Evolutionary conservation across 2,329 filamentous ascomycete genomes (phyloP), one percentile per base, ranked within the genome.

Genomic region (Calonectria montana): DNA sequence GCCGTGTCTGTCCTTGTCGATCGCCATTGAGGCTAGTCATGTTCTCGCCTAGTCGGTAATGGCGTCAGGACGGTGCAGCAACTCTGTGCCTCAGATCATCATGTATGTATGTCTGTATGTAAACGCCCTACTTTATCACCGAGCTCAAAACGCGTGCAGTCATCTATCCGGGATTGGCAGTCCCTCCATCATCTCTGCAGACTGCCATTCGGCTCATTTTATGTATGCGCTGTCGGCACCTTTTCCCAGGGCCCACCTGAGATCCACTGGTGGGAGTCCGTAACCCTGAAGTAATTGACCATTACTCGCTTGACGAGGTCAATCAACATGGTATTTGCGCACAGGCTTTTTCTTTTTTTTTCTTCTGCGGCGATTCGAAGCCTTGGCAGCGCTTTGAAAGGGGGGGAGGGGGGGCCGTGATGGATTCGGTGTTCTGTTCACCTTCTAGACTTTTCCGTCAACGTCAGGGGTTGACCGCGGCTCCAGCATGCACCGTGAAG

Each of bases 401-500:
- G 21, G 53, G 27, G 25, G 53, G 27, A 18, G 48, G 48, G 29
- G 48, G 50, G 50, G 39, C 57, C 16, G 57, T 29, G 37, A 43
- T 62, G 57, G 43, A 39, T 65, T 45, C 27, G 35, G 23, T 48
- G 39, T 71, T 67, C 69, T 39, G 59, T 67, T 62, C 43, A 37
- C 55, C 69, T 73, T 73, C 72, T 70, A 73, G 67, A 70, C 48
- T 57, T 67, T 59, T 64, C 61, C 29, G 65, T 45, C 53, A 29
- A 45, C 50, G 66, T 43, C 57, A 57, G 25, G 63, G 61, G 61
- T 45, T 45, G 57, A 45, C 57, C 35, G 37, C 37, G 59, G 57
- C 66, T 50, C 23, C 48, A 65, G 21, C 53, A 35, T n/a, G 43
- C 53, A 48, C 53, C 29, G 37, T 23, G 31, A 35, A 16, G 31